Evolutionary conservation across 805 yeast genomes (phyloP).

Genomic region (Kluyveromyces dobzhanskii): DNA sequence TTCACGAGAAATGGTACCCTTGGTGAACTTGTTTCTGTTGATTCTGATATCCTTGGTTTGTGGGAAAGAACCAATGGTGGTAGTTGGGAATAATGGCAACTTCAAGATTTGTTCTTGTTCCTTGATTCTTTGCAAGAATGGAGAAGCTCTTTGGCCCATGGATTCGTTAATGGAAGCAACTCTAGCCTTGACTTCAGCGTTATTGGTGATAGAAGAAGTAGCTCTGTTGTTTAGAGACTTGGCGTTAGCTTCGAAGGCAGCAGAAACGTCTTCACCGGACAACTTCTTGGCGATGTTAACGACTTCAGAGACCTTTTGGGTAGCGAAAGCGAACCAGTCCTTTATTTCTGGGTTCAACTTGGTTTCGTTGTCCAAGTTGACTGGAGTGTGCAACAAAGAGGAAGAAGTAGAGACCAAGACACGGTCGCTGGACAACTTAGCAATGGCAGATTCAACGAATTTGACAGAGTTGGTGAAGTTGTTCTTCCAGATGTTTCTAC

Average conservation of each 20-base stretch:
- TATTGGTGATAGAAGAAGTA: slow-evolving; percentile 83
- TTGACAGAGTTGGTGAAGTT: slow-evolving; percentile 82
- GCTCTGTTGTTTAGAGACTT: slow-evolving; percentile 77
- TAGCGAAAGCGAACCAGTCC: slow-evolving; percentile 98
- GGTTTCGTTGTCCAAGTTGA: slow-evolving; percentile 85
- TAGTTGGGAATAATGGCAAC: slow-evolving; percentile 98
- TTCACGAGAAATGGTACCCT: slow-evolving; percentile 92
- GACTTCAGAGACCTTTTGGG: slow-evolving; percentile 90
- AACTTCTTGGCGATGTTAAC: slow-evolving; percentile 83
- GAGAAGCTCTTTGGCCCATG: slow-evolving; percentile 73
- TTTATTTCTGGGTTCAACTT: slow-evolving; percentile 86
- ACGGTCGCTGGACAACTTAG: slow-evolving; percentile 76
- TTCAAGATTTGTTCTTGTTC: slow-evolving; percentile 83
- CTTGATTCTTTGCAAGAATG: slow-evolving; percentile 79
- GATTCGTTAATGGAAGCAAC: slow-evolving; percentile 68
- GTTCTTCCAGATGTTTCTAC: slow-evolving; percentile 99
- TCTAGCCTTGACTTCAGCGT: slow-evolving; percentile 83
- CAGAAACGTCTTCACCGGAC: slow-evolving; percentile 73
- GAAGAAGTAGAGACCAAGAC: slow-evolving; percentile 92
- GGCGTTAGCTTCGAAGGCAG: slow-evolving; percentile 77
- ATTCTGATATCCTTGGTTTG: slow-evolving; percentile 99
- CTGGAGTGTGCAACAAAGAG: slow-evolving; percentile 96
- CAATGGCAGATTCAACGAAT: slow-evolving; percentile 73
- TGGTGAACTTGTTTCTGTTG: slow-evolving; percentile 95
- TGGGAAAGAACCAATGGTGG: slow-evolving; percentile 99